Evolutionary conservation across 345 rosid species (phyloP).

Genomic region (Theobroma cacao): DNA sequence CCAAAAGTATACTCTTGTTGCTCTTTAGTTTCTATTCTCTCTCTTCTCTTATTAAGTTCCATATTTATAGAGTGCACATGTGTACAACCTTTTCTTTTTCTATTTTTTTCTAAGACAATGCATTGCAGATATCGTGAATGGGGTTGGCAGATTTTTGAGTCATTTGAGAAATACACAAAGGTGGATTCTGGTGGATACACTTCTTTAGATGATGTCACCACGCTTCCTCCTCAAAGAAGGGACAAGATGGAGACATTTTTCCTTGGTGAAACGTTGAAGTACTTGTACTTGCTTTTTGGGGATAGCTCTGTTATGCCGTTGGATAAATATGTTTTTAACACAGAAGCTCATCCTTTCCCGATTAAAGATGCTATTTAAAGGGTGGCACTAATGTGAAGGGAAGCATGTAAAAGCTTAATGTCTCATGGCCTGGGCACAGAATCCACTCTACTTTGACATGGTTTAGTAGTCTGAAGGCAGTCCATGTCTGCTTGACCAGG

Average conservation of each 20-base stretch:
- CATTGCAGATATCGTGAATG: slow-evolving; percentile 63
- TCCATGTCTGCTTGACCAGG: neutral
- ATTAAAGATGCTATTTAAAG: slow-evolving; percentile 36
- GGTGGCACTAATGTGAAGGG: slow-evolving; percentile 9
- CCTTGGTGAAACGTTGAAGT: slow-evolving; percentile 87
- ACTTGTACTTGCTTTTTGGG: slow-evolving; percentile 88
- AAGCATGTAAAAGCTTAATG: slow-evolving; percentile 11
- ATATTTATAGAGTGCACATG: neutral
- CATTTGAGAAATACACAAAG: slow-evolving; percentile 85
- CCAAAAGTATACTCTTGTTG: slow-evolving; percentile 51
- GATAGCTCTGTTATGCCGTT: slow-evolving; percentile 67
- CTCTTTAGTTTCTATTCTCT: neutral
- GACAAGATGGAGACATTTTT: slow-evolving; percentile 97
- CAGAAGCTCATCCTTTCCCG: slow-evolving; percentile 96
- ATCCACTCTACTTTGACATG: neutral
- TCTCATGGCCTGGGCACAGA: neutral
- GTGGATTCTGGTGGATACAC: slow-evolving; percentile 82
- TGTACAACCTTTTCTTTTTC: neutral
- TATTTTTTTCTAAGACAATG: neutral
- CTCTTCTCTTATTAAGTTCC: neutral
- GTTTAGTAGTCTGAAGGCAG: neutral
- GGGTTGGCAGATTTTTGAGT: slow-evolving; percentile 97
- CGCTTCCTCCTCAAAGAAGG: slow-evolving; percentile 72
- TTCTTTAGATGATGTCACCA: slow-evolving; percentile 80
- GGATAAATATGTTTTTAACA: slow-evolving; percentile 83